Conservation (phyloP, 1,284 basidiomycete genomes). For the Flammula alnicola region DNA sequence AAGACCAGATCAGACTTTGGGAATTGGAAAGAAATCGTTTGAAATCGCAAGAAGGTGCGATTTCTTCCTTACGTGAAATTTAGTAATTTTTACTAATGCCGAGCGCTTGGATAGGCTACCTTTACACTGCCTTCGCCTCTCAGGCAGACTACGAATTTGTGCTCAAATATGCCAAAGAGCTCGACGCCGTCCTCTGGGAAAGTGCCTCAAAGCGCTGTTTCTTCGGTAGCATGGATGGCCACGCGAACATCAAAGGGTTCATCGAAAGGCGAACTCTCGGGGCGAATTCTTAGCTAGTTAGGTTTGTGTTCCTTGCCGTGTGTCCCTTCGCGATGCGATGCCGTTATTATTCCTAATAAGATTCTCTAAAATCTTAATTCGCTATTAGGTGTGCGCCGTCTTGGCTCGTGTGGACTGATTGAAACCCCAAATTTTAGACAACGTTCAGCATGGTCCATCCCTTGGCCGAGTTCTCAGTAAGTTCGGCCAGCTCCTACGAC, state of each 20-base stretch:
- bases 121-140: slow-evolving; percentile 88
- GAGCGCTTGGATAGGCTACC: slow-evolving; percentile 60
- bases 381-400: slow-evolving; percentile 27
- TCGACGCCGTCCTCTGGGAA: slow-evolving; percentile 85
- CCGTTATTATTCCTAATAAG: slow-evolving; percentile 20
- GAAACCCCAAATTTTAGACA: slow-evolving; percentile 16
- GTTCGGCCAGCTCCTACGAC: too few relatives aligned
- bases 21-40: slow-evolving; percentile 95
- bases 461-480: too few relatives aligned
- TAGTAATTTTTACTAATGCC: slow-evolving; percentile 25
- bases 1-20: slow-evolving; percentile 98
- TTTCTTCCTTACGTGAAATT: slow-evolving; percentile 15
- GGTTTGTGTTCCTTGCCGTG: slow-evolving; percentile 16
- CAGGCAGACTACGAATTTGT: slow-evolving; percentile 89
- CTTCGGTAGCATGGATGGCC: slow-evolving; percentile 77
- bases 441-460: not conserved
- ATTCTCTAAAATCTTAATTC: slow-evolving; percentile 28
- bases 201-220: slow-evolving; percentile 73
- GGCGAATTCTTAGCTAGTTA: slow-evolving; percentile 21
- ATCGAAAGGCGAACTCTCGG: slow-evolving; percentile 66
- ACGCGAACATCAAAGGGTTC: slow-evolving; percentile 78
- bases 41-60: slow-evolving; percentile 80
- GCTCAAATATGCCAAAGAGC: slow-evolving; percentile 81
- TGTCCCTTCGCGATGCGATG: slow-evolving; percentile 23
- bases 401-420: slow-evolving; percentile 11